These are phyloP conservation scores for Diaporthe ampelina DNA, from an alignment of 2,329 filamentous ascomycete species.

Conservation along the genomic window DNA sequence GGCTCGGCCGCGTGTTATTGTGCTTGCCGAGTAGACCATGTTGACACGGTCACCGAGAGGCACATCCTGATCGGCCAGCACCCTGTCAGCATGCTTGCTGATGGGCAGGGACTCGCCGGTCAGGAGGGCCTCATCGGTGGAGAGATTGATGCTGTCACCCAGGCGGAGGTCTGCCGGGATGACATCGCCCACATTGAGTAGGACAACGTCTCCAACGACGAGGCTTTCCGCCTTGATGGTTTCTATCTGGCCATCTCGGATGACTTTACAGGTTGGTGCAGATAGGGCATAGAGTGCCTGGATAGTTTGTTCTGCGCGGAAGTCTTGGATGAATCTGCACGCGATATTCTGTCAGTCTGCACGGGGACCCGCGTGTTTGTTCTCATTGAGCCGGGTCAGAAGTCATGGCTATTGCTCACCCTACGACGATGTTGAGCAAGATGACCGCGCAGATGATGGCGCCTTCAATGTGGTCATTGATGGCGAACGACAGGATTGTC, in stretches of 20 bases:
- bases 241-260: conserved; percentile 65
- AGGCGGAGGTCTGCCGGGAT: conserved; percentile 78
- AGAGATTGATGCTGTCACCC: conserved; percentile 78
- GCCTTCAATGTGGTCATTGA: conserved; percentile 76
- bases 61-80: conserved; percentile 67
- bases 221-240: conserved; percentile 69
- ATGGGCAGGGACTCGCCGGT: conserved; percentile 81
- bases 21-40: conserved; percentile 79
- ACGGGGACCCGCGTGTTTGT: conserved; percentile 13
- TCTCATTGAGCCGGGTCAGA: neutral
- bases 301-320: conserved; percentile 73
- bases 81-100: conserved; percentile 71
- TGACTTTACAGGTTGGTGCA: conserved; percentile 71
- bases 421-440: conserved; percentile 76
- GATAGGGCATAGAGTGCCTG: conserved; percentile 71
- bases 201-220: conserved; percentile 76
- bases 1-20: conserved; percentile 78
- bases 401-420: conserved; percentile 58
- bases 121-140: conserved; percentile 81
- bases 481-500: conserved; percentile 71
- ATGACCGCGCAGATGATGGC: conserved; percentile 78
- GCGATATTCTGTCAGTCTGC: conserved; percentile 25
- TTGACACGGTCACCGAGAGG: conserved; percentile 79
- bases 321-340: conserved; percentile 70
- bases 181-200: conserved; percentile 75